These are phyloP conservation scores for Tolypocladium tropicale DNA, from an alignment of 2,329 filamentous ascomycete genomes.

Conservation along the genomic window DNA sequence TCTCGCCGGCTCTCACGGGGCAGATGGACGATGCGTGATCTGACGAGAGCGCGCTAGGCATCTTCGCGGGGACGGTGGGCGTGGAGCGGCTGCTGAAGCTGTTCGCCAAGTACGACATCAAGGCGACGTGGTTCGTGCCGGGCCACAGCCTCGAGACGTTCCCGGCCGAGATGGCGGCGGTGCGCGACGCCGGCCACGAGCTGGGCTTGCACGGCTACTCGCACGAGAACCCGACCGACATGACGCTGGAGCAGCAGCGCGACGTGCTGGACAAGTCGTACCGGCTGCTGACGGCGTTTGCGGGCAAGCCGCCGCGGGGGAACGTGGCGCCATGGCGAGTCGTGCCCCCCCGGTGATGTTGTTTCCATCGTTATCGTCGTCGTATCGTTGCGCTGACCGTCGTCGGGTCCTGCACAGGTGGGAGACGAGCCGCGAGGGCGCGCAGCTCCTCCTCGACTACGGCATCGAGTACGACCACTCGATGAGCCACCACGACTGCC, in stretches of 20 bases:
- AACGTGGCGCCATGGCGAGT: conserved; percentile 55
- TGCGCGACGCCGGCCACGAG: conserved; percentile 36
- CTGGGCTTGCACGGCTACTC: conserved; percentile 59
- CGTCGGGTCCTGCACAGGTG: conserved; percentile 35
- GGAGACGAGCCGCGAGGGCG: conserved; percentile 60
- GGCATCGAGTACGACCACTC: conserved; percentile 62
- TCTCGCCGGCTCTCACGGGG: background rate
- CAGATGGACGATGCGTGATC: too few species aligned
- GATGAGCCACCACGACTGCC: conserved; percentile 55
- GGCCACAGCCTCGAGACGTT: conserved; percentile 39
- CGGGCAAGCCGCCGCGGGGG: conserved; percentile 59
- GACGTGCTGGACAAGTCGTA: conserved; percentile 69
- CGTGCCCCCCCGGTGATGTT: too few species aligned
- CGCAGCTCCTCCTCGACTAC: conserved; percentile 53
- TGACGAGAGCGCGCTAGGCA: conserved; percentile 29
- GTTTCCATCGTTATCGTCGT: too few species aligned
- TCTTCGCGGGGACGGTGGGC: conserved; percentile 61
- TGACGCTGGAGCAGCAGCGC: conserved; percentile 65
- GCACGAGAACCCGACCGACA: conserved; percentile 62
- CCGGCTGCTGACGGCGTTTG: conserved; percentile 57
- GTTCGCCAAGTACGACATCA: conserved; percentile 63
- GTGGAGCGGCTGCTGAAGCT: conserved; percentile 57
- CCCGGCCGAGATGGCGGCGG: conserved; percentile 31
- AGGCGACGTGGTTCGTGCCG: conserved; percentile 45
- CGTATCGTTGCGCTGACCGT: background rate